These are phyloP conservation scores for Yamagishiella unicocca DNA, from an alignment of 139 green algal genomes.

Conservation along the genomic window DNA sequence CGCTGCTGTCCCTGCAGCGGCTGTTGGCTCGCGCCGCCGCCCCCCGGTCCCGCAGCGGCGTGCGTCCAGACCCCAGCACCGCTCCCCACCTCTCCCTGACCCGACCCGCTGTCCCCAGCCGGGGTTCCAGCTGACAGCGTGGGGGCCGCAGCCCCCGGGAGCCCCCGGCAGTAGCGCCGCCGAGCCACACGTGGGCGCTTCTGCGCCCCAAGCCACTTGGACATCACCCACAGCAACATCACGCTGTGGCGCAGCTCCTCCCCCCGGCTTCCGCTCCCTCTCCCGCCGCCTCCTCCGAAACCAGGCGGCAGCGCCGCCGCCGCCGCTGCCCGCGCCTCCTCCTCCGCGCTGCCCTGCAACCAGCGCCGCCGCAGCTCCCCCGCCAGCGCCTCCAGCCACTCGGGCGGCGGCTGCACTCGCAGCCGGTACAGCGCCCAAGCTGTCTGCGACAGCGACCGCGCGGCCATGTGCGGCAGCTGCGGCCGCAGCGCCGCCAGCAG, in stretches of 20 bases:
- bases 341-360: background rate
- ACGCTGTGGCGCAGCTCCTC: background rate
- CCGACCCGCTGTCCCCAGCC: background rate
- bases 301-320: background rate
- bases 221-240: conserved; percentile 28
- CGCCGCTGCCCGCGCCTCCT: background rate
- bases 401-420: conserved; percentile 24
- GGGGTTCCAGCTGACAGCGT: background rate
- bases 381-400: conserved; percentile 8
- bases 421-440: conserved; percentile 23
- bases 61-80: background rate
- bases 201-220: conserved; percentile 10
- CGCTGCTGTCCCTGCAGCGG: background rate
- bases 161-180: background rate
- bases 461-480: background rate
- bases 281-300: background rate
- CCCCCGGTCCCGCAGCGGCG: background rate
- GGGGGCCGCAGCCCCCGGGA: background rate
- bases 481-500: conserved; percentile 9
- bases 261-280: background rate
- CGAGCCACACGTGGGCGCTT: background rate
- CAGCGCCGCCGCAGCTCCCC: background rate
- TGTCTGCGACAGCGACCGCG: background rate
- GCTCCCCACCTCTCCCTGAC: background rate
- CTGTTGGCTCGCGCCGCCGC: background rate